These are phyloP conservation scores for Glonium stellatum DNA, from an alignment of 495 filamentous ascomycete genomes.

Conservation along the genomic window DNA sequence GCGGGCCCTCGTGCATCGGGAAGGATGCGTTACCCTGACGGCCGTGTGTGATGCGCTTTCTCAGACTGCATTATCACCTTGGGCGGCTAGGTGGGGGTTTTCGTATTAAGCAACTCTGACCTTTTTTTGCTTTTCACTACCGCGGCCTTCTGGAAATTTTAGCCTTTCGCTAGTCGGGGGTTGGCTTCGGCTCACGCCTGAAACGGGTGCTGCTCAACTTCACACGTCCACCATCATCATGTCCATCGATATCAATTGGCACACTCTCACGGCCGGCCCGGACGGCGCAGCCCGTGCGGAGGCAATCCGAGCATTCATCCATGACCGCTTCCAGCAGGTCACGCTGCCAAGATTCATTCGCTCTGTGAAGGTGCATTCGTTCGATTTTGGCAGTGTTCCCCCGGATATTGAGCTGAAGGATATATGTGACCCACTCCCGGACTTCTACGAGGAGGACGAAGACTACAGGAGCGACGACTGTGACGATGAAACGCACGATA, in stretches of 20 bases:
- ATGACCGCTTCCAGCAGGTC: conserved; percentile 88
- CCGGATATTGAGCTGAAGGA: conserved; percentile 91
- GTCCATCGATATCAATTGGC: conserved; percentile 98
- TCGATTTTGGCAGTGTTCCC: conserved; percentile 78
- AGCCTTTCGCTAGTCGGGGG: not conserved
- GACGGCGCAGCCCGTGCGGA: conserved; percentile 79
- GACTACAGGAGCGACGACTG: conserved; percentile 36
- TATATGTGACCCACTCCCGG: conserved; percentile 86
- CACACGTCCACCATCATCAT: conserved; percentile 41
- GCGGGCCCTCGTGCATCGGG: not conserved
- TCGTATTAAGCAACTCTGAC: conserved; percentile 2
- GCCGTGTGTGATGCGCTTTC: not conserved
- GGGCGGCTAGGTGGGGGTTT: not conserved
- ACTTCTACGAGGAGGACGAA: conserved; percentile 88
- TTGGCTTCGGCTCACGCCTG: not conserved
- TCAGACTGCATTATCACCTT: conserved; percentile 2
- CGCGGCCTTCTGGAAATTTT: not conserved
- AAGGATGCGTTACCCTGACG: not conserved
- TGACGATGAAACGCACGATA: conserved; percentile 21
- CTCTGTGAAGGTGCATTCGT: conserved; percentile 86
- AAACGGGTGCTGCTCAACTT: not conserved
- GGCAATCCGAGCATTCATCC: conserved; percentile 84
- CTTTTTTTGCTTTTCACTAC: not conserved
- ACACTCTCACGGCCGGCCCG: conserved; percentile 78
- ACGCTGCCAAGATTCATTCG: conserved; percentile 92